phyloP scores from a whole-genome alignment of 768 basidiomycete species.

The Porphyrellus cyaneotinctus region DNA sequence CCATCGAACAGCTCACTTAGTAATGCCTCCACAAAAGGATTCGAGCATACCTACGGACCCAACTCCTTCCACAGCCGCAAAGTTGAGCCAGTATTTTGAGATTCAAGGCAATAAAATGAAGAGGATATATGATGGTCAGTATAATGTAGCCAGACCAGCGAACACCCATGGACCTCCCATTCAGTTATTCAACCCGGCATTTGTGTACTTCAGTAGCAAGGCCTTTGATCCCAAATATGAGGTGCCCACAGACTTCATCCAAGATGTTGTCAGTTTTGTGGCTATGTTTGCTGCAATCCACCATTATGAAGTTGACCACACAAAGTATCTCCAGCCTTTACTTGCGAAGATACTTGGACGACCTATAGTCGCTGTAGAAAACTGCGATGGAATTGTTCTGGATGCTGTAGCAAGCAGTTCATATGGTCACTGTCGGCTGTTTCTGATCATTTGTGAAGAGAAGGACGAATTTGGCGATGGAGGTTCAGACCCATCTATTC shows the following conservation, averaged over 20 bases:
- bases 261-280: conserved; percentile 9
- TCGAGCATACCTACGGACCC: no score
- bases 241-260: conserved; percentile 9
- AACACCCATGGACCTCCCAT: conserved; percentile 6
- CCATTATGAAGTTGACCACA: background rate
- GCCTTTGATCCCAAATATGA: conserved; percentile 9
- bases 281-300: conserved; percentile 13
- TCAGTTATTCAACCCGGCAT: conserved; percentile 23
- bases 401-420: no score
- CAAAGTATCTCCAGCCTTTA: background rate
- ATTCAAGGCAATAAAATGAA: background rate
- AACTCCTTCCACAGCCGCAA: conserved; percentile 12
- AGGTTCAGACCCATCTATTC: conserved; percentile 29
- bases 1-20: no score
- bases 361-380: no score
- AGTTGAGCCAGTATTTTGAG: conserved; percentile 2
- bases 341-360: background rate
- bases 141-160: background rate
- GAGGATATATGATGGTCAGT: conserved; percentile 14
- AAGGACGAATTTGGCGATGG: conserved; percentile 13
- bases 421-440: background rate
- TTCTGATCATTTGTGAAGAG: conserved; percentile 20
- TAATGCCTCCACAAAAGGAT: no score
- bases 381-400: no score
- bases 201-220: conserved; percentile 24